Percentiles rank a stretch among this genome's conserved stretches.
phyloP scores from a whole-genome alignment of 208 protist species.

The Acanthamoeba triangularis region DNA sequence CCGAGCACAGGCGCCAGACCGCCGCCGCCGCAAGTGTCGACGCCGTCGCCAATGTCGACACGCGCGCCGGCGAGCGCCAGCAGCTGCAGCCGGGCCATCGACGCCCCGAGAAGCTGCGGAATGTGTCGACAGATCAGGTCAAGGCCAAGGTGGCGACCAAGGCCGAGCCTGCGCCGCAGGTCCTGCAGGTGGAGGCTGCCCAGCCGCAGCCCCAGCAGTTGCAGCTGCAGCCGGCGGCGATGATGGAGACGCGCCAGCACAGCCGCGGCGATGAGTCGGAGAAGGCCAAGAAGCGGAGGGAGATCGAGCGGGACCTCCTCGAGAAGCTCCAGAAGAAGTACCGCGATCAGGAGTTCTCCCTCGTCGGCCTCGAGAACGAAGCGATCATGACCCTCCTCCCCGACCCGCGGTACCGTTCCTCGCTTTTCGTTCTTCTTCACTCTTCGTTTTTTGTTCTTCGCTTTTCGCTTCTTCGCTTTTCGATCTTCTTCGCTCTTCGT shows the following conservation, averaged over 20 bases:
- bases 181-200: no score
- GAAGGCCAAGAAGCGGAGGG: constrained; percentile 24
- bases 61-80: no score
- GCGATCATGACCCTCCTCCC: constrained; percentile 72
- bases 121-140: background rate
- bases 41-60: no score
- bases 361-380: constrained; percentile 62
- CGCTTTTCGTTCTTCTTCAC: background rate
- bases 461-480: background rate
- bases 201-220: no score
- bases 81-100: no score
- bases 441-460: background rate
- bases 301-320: constrained; percentile 42
- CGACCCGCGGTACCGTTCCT: background rate
- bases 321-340: constrained; percentile 53
- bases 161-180: no score
- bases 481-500: background rate
- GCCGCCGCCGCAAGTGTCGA: background rate
- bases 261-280: background rate
- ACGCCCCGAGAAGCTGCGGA: background rate
- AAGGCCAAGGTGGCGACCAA: background rate
- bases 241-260: background rate
- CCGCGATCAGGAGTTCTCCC: constrained; percentile 29
- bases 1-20: background rate
- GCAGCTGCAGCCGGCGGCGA: background rate